Evolutionary conservation across 2,329 filamentous ascomycete species (phyloP), one percentile per base, ranked within the genome.

Genomic region (Thelonectria rubi): DNA sequence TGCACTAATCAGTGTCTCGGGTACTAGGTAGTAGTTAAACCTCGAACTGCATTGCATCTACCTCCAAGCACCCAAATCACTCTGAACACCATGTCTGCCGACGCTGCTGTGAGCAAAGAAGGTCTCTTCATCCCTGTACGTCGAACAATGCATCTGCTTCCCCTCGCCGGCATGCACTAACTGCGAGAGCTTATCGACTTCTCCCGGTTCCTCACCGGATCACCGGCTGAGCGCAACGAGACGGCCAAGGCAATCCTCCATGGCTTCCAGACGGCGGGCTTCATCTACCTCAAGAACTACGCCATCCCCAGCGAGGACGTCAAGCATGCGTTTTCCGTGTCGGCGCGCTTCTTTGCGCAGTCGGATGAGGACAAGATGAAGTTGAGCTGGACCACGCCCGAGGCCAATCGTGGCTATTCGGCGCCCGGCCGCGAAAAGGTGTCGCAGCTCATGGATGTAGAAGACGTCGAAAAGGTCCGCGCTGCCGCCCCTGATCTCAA

Each of bases 261-360:
- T 55, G 93, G 92, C 43, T 97, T 97, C 80, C 91, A 93, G 71
- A 89, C 86, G 1, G 91, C 93, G 2, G 94, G 94, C 59, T 97
- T 97, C 81, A 86, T 97, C 73, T 97, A 97, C 78, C 86, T 97
- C 40, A 89, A 89, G 69, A 91, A 94, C 76, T 89, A 94, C 67
- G 86, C 90, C 42, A 90, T 97, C 62, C 78, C 88, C 0, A 71
- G 84, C 3, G 78, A 84, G 9, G 82, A 84, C 10, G 79, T 93
- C 12, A 75, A 84, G 61, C 77, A 83, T 59, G 84, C 90, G 62
- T 96, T 95, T 74, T 74, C 80, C 64, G 82, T 84, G 58, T 93
- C 91, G 5, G 87, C 88, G 51, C 79, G 81, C 64, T 94, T 94
- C 81, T 95, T 95, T 77, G 76, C 78, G 14, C 86, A 90, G 55